Evolutionary conservation across 805 yeast genomes (phyloP), one percentile per base, ranked within the genome.

Genomic region (Barnettozyma botsteinii): DNA sequence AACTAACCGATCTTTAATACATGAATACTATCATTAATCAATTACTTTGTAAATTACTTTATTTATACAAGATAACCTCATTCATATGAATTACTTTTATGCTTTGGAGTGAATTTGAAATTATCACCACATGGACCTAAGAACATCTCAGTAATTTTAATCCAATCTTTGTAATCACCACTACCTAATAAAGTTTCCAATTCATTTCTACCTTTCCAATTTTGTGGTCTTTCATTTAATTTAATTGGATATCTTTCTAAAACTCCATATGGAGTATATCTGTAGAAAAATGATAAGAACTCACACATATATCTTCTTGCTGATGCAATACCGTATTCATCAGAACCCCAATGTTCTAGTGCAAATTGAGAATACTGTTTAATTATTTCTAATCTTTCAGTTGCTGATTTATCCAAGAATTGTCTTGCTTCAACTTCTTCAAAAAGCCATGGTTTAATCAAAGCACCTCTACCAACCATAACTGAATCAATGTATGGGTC

Each of bases 391-490:
- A 93, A 73, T 61, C 99, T 76, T 64, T 93, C 97, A 17, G 81
- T 69, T n/a, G 96, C 81, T 2, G 86, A 70, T 65, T 91, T 93
- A 61, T 93, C 99, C 47, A 93, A 64, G 60, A 87, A 80, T 62
- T 93, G 98, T 53, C 80, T 78, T 7, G 91, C 70, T 43, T 91
- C 94, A 41, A 93, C 76, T 64, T 93, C 99, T 66, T 93, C 97
- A 52, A 91, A 93, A 37, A 93, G 85, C 99, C 99, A 93, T 26
- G 99, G 99, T 64, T 93, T 93, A 59, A 93, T 89, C 49, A 93
- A 73, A 2, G 98, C 98, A 41, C 98, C 98, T 56, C 99, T 75
- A 3, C 98, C 98, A 40, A 93, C 86, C 97, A 94, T 93, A 14
- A 88, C 95, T 23, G 93, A 79, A 64, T 93, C 98, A 42, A 91